phyloP scores from a whole-genome alignment of 345 rosid species.

The Combretum micranthum region DNA sequence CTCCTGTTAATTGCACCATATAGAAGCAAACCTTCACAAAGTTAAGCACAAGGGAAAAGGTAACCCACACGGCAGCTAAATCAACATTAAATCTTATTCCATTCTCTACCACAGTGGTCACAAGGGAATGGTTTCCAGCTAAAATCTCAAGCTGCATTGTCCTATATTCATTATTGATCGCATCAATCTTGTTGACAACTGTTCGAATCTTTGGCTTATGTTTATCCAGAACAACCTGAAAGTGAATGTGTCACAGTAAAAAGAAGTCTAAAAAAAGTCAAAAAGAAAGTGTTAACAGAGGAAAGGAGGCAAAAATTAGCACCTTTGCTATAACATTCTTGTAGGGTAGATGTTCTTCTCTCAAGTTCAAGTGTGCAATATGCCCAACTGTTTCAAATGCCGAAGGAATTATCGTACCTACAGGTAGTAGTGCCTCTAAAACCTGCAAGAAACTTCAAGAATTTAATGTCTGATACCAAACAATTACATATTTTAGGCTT shows the following conservation, averaged over 20 bases:
- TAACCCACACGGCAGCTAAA: conserved; percentile 71
- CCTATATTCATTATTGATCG: conserved; percentile 64
- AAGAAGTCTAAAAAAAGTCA: conserved; percentile 7
- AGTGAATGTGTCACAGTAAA: conserved; percentile 2
- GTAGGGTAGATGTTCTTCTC: conserved; percentile 67
- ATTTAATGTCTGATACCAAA: neutral
- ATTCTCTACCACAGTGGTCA: conserved; percentile 79
- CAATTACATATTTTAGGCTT: neutral
- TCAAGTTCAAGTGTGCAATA: conserved; percentile 76
- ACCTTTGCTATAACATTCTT: conserved; percentile 78
- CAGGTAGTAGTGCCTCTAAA: conserved; percentile 74
- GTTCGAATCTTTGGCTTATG: conserved; percentile 87
- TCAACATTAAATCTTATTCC: conserved; percentile 83
- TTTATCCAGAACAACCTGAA: conserved; percentile 82
- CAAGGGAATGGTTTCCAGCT: conserved; percentile 89
- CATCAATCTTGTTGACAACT: conserved; percentile 80
- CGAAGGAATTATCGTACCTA: conserved; percentile 68
- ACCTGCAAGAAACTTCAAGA: conserved; percentile 35
- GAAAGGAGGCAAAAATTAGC: conserved; percentile 7
- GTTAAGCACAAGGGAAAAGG: conserved; percentile 5
- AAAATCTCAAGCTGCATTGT: conserved; percentile 92
- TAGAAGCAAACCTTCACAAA: neutral
- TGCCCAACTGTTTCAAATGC: conserved; percentile 89
- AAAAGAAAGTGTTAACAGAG: conserved; percentile 3
- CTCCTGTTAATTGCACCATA: too few species aligned